Conservation (phyloP, 2,329 filamentous ascomycete species). For the Nemania serpens region DNA sequence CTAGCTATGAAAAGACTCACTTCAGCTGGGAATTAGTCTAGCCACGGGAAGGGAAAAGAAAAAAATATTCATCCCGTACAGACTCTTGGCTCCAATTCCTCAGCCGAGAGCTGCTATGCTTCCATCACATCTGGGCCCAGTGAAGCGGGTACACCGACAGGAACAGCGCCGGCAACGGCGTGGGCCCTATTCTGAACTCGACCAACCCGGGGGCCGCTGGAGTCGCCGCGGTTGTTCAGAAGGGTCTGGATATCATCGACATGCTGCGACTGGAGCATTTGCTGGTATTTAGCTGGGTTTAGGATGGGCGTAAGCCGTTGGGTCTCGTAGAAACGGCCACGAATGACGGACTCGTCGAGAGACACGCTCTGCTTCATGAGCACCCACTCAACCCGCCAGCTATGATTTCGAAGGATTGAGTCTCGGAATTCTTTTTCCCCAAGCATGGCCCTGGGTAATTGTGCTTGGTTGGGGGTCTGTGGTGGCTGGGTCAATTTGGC, state of each 20-base stretch:
- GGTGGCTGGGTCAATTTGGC: conserved; percentile 16
- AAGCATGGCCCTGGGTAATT: conserved; percentile 33
- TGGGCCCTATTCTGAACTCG: conserved; percentile 25
- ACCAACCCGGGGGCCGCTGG: conserved; percentile 38
- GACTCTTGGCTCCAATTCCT: no score
- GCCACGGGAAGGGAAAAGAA: no score
- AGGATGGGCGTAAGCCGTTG: conserved; percentile 57
- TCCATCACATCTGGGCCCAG: conserved; percentile 20
- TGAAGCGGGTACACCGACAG: conserved; percentile 16
- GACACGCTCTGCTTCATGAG: conserved; percentile 33
- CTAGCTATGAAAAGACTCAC: no score
- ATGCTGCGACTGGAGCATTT: conserved; percentile 44
- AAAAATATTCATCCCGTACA: no score
- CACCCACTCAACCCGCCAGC: conserved; percentile 42
- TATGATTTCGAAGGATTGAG: conserved; percentile 30
- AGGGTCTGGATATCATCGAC: conserved; percentile 53
- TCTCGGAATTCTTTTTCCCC: conserved; percentile 42
- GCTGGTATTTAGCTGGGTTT: conserved; percentile 46
- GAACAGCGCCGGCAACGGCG: conserved; percentile 28
- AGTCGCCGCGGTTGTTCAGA: conserved; percentile 59
- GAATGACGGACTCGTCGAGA: conserved; percentile 50
- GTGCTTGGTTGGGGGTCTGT: conserved; percentile 1
- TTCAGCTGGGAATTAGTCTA: no score
- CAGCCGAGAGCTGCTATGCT: neutral
- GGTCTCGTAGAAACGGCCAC: conserved; percentile 64